Conservation (phyloP, 1,284 basidiomycete species). For the Gomphus bonarii region DNA sequence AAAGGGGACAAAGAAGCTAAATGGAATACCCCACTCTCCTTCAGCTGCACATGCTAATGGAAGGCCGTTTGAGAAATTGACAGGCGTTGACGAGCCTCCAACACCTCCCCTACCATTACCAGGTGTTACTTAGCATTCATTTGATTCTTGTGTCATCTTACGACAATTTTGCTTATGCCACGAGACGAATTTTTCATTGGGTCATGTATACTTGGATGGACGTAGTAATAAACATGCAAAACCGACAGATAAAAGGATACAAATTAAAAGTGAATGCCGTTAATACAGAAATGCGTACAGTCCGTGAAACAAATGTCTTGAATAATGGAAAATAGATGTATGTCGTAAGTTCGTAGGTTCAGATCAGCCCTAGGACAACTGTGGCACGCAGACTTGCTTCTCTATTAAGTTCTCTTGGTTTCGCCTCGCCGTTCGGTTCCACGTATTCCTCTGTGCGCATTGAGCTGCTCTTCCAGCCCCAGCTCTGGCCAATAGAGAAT, state of each 20-base stretch:
- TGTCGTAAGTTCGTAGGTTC: conserved; percentile 13
- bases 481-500: conserved; percentile 72
- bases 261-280: background rate
- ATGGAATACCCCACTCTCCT: background rate
- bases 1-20: background rate
- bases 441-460: conserved; percentile 48
- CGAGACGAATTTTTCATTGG: background rate
- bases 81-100: background rate
- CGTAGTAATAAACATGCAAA: background rate
- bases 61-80: background rate
- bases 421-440: conserved; percentile 22
- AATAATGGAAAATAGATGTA: background rate
- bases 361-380: conserved; percentile 64
- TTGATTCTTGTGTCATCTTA: background rate
- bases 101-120: background rate
- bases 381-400: conserved; percentile 64
- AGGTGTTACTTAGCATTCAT: background rate
- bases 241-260: background rate
- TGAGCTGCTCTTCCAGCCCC: conserved; percentile 74
- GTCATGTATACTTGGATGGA: background rate
- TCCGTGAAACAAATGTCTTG: background rate
- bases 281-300: background rate
- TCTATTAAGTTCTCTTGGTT: conserved; percentile 24
- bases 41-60: background rate
- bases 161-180: background rate